phyloP scores from a whole-genome alignment of 192 early-diverging fungal genomes.

The Coemansia sp. region DNA sequence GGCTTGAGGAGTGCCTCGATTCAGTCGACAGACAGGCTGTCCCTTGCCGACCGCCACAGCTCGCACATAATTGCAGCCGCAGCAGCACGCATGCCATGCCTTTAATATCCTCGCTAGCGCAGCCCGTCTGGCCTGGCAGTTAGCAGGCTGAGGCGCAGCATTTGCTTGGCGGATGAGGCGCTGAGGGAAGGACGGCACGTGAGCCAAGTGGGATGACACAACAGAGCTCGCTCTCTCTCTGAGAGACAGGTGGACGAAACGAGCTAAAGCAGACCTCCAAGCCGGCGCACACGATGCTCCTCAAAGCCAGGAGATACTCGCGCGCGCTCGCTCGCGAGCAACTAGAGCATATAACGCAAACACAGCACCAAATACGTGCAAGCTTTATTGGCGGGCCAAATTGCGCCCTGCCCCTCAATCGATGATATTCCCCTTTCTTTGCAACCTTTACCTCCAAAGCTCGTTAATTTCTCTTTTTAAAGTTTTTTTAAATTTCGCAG shows the following conservation, averaged over 20 bases:
- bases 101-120: neutral
- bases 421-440: conserved; percentile 12
- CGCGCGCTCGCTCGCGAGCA: too few species aligned
- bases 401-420: neutral
- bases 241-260: neutral
- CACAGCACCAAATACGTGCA: too few species aligned
- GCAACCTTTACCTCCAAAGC: neutral
- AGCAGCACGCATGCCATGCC: neutral
- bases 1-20: neutral
- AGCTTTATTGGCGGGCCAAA: neutral
- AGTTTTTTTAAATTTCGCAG: neutral
- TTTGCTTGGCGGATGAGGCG: neutral
- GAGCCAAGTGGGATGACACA: neutral
- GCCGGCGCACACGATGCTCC: too few species aligned
- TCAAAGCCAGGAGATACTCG: too few species aligned
- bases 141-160: neutral
- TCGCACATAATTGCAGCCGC: neutral
- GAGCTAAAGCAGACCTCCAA: neutral
- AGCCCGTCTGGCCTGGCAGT: neutral
- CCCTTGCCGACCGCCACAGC: neutral
- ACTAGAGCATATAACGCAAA: too few species aligned
- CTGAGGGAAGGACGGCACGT: neutral
- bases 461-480: conserved; percentile 1
- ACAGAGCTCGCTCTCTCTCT: neutral
- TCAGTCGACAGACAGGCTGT: neutral